Evolutionary conservation across 83 land plant genomes (phyloP), one percentile per base, ranked within the genome.

Genomic region (Thuja plicata): DNA sequence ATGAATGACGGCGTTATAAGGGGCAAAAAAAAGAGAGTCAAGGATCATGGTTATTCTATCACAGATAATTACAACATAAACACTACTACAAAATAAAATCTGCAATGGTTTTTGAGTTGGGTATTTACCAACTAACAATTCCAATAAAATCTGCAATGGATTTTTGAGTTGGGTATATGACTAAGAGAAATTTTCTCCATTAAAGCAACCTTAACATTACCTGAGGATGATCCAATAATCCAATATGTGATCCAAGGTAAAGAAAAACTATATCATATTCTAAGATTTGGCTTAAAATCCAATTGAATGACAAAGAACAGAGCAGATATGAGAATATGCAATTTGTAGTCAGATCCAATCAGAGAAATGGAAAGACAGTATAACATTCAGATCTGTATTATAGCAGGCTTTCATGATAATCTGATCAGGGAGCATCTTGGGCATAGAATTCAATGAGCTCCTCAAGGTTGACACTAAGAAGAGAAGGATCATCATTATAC

Each of bases 371-470:
- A 66, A 24, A 66, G 71, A 66, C 8, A 66, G 0, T 5, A 66
- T 7, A 66, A 66, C 8, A 66, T 0, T 27, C 73, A 66, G 73
- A 66, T 66, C 73, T 66, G 24, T 66, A 19, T 60, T 21, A 60
- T 21, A 21, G 24, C 8, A 21, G 70, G 27, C 27, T 5, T 60
- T 3, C 8, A 60, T 1, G 8, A 2, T 1, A 27, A 2, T 24
- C 73, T 66, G 30, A 66, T 57, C 71, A 87, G 3, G 66, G 77
- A 60, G 70, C 43, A 66, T 91, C 92, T 74, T 91, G 90, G 41
- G 91, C 86, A 90, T 94, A 94, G 52, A 94, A 94, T 11, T 94
- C 96, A 79, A 94, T 86, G 21, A 94, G 92, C 79, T 94, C 96
- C 78, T 88, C 83, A 8, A 94, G 62, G 88, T 94, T 92, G 34